Conservation (phyloP, 1,284 basidiomycete genomes). For the Macrocystidia cucumis region DNA sequence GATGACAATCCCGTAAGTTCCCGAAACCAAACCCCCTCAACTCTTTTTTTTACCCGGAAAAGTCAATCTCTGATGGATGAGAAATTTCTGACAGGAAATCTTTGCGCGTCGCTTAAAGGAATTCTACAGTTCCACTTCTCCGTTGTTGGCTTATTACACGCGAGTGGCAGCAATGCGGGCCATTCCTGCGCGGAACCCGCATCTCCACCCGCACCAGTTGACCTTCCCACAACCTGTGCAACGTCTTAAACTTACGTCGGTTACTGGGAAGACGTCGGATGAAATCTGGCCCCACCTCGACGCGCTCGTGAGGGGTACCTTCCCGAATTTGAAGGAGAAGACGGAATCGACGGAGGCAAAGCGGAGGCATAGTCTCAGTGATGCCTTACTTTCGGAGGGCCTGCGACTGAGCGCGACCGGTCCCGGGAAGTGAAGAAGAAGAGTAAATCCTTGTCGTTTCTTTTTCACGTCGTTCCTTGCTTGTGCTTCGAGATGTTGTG, state of each 20-base stretch:
- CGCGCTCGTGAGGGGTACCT: slow-evolving; percentile 43
- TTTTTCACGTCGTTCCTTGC: background rate
- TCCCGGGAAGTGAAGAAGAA: too few species aligned
- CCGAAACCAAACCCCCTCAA: slow-evolving; percentile 2
- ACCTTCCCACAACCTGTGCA: slow-evolving; percentile 29
- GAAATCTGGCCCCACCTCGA: slow-evolving; percentile 90
- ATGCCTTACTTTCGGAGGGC: slow-evolving; percentile 28
- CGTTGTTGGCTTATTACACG: slow-evolving; percentile 76
- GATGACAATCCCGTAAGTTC: slow-evolving; percentile 85
- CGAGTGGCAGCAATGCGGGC: slow-evolving; percentile 21
- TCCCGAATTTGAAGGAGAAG: slow-evolving; percentile 51
- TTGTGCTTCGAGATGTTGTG: slow-evolving; percentile 1
- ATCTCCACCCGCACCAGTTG: slow-evolving; percentile 41
- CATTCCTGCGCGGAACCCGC: slow-evolving; percentile 18
- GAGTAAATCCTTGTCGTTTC: background rate
- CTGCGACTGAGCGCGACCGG: too few species aligned
- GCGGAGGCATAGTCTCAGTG: slow-evolving; percentile 42
- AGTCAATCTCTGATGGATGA: slow-evolving; percentile 6
- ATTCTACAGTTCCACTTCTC: slow-evolving; percentile 87
- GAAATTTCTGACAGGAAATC: slow-evolving; percentile 77
- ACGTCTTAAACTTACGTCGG: slow-evolving; percentile 54
- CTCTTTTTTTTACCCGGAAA: slow-evolving; percentile 6
- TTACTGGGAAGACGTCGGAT: slow-evolving; percentile 83
- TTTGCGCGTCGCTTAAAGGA: slow-evolving; percentile 76
- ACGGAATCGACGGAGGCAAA: slow-evolving; percentile 29